Evolutionary conservation across 306 rosid species (phyloP).

Genomic region (Vicia sativa): DNA sequence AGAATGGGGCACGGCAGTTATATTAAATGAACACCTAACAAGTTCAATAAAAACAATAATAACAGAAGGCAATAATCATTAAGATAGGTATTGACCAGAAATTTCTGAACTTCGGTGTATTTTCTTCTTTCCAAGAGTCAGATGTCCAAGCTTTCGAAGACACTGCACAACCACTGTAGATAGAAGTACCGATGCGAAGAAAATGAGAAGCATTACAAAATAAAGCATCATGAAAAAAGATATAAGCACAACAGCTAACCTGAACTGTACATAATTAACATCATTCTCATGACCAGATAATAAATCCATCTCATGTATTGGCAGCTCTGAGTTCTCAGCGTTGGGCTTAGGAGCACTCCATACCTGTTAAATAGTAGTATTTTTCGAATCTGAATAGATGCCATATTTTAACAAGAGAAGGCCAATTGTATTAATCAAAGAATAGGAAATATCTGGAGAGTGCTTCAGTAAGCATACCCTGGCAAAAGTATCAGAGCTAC

Average conservation of each 20-base stretch:
- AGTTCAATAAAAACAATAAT: slow-evolving; percentile 13
- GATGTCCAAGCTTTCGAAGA: slow-evolving; percentile 63
- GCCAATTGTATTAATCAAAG: slow-evolving; percentile 29
- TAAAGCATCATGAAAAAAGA: slow-evolving; percentile 15
- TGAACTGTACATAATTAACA: slow-evolving; percentile 90
- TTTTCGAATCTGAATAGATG: slow-evolving; percentile 37
- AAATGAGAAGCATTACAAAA: slow-evolving; percentile 28
- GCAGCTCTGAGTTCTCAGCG: slow-evolving; percentile 59
- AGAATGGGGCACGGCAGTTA: slow-evolving; percentile 10
- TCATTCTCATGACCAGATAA: slow-evolving; percentile 91
- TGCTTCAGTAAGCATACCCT: slow-evolving; percentile 56
- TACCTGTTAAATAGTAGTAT: slow-evolving; percentile 61
- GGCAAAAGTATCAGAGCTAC: slow-evolving; percentile 89
- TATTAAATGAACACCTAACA: slow-evolving; percentile 31
- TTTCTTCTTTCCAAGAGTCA: slow-evolving; percentile 74
- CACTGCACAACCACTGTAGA: slow-evolving; percentile 81
- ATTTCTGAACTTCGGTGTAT: slow-evolving; percentile 64
- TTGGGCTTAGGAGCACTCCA: slow-evolving; percentile 76
- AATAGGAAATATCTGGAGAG: slow-evolving; percentile 40
- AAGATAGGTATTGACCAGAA: slow-evolving; percentile 57
- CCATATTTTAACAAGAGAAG: slow-evolving; percentile 37
- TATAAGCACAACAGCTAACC: slow-evolving; percentile 54
- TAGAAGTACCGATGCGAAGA: slow-evolving; percentile 31
- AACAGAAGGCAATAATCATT: slow-evolving; percentile 29
- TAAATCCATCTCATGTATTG: slow-evolving; percentile 77